Base-by-base conservation (phyloP, 441 rosid species). In the Kokia cookei region DNA sequence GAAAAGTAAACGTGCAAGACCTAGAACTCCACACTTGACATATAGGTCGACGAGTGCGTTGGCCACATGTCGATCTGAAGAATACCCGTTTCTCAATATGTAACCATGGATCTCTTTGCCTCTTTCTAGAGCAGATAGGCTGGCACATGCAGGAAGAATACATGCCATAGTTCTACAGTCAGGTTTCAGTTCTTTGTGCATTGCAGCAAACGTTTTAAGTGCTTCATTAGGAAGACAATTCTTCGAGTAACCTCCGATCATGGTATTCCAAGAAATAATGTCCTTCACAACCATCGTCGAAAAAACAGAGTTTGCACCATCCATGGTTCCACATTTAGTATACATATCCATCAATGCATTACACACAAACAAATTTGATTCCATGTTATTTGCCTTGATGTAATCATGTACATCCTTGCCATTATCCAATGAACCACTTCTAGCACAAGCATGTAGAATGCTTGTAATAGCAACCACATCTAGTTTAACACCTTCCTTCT, bases 341-440 rank as follows among this genome's bases (percentile, higher is more conserved):
- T 92, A 92, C 93, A 88, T 88, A 74, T 92, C 93, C 89, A 90
- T 84, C 51, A 92, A 83, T 65, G 88, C 87, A 80, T 92, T 92
- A 3, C 82, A 85, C 12, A 88, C 86, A 69, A 80, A 86, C 37
- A 86, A 72, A 84, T 82, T 85, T 6, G 87, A 82, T 27, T 76
- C 88, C 81, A 86, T 76, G 65, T 76, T 69, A 24, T 86, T 86
- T 71, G 77, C 82, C 80, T 69, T 84, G 37, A 91, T 72, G 82
- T 82, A 91, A 37, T 79, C 71, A 68, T 90, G 93, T n/a, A 86
- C 81, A 43, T 82, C 84, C 80, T 79, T 87, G 29, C 97, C 94
- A 81, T 76, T 81, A 0, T 83, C 93, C 69, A 88, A 59, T 1
- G 85, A 81, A 11, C 90, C 84, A 76, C 79, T 79, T 77, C 89